A percentile compares a stretch with the other conserved stretches of the same genome.
phyloP scores from a whole-genome alignment of 306 rosid genomes.

The Luffa aegyptiaca region DNA sequence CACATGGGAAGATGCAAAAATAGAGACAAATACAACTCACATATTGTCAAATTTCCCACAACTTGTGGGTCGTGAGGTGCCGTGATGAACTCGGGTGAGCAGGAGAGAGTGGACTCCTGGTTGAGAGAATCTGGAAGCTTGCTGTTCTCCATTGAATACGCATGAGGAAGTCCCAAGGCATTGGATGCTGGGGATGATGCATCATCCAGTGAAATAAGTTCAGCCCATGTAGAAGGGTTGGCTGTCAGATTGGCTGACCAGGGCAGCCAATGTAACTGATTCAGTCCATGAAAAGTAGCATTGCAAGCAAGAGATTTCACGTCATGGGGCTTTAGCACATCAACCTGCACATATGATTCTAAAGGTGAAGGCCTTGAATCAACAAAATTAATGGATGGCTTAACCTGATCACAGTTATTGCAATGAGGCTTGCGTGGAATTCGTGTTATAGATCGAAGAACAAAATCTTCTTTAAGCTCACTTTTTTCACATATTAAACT shows the following conservation, averaged over 20 bases:
- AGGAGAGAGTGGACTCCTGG: constrained; percentile 16
- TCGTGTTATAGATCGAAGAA: constrained; percentile 16
- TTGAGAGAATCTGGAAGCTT: constrained; percentile 16
- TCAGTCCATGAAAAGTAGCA: constrained; percentile 16
- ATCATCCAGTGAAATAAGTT: constrained; percentile 36
- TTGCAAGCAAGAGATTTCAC: constrained; percentile 14
- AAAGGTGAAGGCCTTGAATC: constrained; percentile 23
- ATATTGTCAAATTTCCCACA: constrained; percentile 20
- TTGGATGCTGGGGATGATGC: constrained; percentile 20
- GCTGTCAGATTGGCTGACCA: constrained; percentile 19
- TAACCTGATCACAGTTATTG: constrained; percentile 22
- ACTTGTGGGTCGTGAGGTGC: constrained; percentile 6
- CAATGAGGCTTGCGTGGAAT: constrained; percentile 15
- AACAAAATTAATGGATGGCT: constrained; percentile 10
- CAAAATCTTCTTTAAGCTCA: constrained; percentile 20
- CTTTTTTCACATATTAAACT: constrained; percentile 18
- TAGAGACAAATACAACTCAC: constrained; percentile 20
- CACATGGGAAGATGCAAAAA: background rate
- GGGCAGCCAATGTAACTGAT: constrained; percentile 24
- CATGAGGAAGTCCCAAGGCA: constrained; percentile 10
- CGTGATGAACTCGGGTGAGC: constrained; percentile 19
- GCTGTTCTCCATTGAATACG: constrained; percentile 21
- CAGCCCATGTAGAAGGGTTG: constrained; percentile 25
- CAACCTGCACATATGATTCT: constrained; percentile 27
- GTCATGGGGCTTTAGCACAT: constrained; percentile 19